These are phyloP conservation scores for Crithidia expoeki DNA, from an alignment of 208 protist species.

Conservation along the genomic window DNA sequence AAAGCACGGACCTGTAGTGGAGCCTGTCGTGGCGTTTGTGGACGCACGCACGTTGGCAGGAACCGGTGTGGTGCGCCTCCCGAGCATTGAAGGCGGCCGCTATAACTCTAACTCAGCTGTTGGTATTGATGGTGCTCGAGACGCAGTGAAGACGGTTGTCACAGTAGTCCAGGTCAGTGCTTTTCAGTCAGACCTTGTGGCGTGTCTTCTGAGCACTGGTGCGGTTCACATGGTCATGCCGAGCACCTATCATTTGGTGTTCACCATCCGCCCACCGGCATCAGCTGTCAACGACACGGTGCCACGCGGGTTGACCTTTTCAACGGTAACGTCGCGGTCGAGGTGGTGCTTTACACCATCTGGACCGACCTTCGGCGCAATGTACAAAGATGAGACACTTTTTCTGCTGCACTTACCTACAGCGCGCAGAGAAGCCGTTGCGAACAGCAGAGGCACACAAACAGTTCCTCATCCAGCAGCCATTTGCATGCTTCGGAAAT, in stretches of 20 bases:
- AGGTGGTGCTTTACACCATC: slow-evolving; percentile 30
- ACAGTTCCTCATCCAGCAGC: not conserved
- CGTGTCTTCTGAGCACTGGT: slow-evolving; percentile 34
- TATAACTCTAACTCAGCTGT: not conserved
- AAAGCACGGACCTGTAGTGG: not conserved
- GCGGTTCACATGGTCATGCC: slow-evolving; percentile 29
- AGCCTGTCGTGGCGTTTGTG: slow-evolving; percentile 42
- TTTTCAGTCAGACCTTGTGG: slow-evolving; percentile 24
- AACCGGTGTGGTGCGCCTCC: slow-evolving; percentile 36
- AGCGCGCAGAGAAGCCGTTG: not conserved
- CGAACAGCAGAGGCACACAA: not conserved
- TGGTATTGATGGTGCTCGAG: not conserved
- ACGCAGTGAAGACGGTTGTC: not conserved
- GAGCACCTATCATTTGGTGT: slow-evolving; percentile 36
- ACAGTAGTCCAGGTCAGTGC: slow-evolving; percentile 20
- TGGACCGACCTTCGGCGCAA: slow-evolving; percentile 27
- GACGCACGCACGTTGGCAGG: slow-evolving; percentile 32
- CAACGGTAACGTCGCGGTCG: not conserved
- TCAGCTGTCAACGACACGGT: not conserved
- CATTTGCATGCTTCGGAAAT: not conserved
- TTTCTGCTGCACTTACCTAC: slow-evolving; percentile 31
- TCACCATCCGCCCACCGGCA: slow-evolving; percentile 15
- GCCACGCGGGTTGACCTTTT: not conserved
- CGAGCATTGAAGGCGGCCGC: not conserved
- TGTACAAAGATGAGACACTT: slow-evolving; percentile 20